phyloP scores from a whole-genome alignment of 208 protist genomes.

The Trichomonas vaginalis region DNA sequence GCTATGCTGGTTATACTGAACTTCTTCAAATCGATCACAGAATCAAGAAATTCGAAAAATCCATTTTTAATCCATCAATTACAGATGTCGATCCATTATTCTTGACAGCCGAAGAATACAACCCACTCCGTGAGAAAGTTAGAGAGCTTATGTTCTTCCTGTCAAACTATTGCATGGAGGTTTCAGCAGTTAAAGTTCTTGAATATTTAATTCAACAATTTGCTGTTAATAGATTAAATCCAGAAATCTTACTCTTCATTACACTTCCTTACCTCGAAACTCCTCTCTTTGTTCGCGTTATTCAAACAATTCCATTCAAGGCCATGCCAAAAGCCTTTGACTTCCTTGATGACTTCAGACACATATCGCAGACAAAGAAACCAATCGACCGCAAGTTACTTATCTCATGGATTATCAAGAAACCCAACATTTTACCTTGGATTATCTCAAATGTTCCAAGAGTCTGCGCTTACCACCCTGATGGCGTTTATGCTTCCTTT shows the following conservation, averaged over 20 bases:
- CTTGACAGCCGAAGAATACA: not conserved
- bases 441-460: not conserved
- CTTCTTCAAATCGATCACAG: not conserved
- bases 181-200: not conserved
- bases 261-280: not conserved
- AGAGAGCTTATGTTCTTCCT: not conserved
- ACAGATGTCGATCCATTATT: not conserved
- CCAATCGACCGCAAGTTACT: not conserved
- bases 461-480: not conserved
- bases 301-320: conserved; percentile 13
- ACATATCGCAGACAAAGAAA: not conserved
- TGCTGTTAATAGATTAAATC: not conserved
- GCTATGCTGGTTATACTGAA: not conserved
- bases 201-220: conserved; percentile 19
- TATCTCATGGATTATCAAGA: not conserved
- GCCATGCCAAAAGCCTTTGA: not conserved
- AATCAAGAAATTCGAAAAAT: not conserved
- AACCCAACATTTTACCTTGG: not conserved
- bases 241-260: not conserved
- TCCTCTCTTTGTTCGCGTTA: not conserved
- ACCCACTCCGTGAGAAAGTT: not conserved
- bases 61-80: not conserved
- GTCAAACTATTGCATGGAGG: not conserved
- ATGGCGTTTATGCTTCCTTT: not conserved
- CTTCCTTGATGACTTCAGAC: not conserved